Evolutionary conservation across 495 filamentous ascomycete genomes (phyloP).

Genomic region (Friedmanniomyces simplex): DNA sequence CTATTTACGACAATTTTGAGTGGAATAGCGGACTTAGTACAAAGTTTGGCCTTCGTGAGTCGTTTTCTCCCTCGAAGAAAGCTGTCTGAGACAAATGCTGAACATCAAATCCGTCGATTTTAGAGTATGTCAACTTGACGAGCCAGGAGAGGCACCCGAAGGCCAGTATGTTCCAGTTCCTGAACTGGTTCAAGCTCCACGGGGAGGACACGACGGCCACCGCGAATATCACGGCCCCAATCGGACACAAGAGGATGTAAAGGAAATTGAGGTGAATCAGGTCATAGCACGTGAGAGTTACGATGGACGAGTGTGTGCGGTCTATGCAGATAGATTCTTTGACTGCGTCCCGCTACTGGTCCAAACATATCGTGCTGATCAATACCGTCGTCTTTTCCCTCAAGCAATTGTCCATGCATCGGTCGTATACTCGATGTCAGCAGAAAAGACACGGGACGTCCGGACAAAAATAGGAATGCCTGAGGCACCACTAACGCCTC

Average conservation of each 20-base stretch:
- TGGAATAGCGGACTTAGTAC: slow-evolving; percentile 2
- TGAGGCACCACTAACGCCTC: too few species aligned
- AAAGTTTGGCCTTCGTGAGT: slow-evolving; percentile 18
- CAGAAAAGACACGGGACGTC: too few species aligned
- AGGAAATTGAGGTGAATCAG: too few species aligned
- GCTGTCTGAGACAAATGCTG: slow-evolving; percentile 1
- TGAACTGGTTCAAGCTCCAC: slow-evolving; percentile 26
- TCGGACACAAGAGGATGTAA: slow-evolving; percentile 3
- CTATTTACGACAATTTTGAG: slow-evolving; percentile 28
- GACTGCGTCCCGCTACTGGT: too few species aligned
- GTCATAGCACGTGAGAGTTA: too few species aligned
- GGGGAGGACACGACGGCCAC: slow-evolving; percentile 6
- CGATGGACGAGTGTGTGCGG: too few species aligned
- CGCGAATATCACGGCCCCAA: slow-evolving; percentile 19
- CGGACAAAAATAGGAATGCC: too few species aligned
- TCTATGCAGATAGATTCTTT: too few species aligned
- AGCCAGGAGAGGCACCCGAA: slow-evolving; percentile 28
- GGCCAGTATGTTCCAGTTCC: slow-evolving; percentile 28
- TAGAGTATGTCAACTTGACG: slow-evolving; percentile 27
- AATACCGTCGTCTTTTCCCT: too few species aligned
- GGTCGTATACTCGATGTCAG: too few species aligned
- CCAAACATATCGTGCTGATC: too few species aligned
- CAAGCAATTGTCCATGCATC: too few species aligned
- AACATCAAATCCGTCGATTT: neutral
- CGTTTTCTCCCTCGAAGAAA: slow-evolving; percentile 2